Base-by-base conservation (phyloP, 805 yeast genomes). In the Starmerella roubikii region DNA sequence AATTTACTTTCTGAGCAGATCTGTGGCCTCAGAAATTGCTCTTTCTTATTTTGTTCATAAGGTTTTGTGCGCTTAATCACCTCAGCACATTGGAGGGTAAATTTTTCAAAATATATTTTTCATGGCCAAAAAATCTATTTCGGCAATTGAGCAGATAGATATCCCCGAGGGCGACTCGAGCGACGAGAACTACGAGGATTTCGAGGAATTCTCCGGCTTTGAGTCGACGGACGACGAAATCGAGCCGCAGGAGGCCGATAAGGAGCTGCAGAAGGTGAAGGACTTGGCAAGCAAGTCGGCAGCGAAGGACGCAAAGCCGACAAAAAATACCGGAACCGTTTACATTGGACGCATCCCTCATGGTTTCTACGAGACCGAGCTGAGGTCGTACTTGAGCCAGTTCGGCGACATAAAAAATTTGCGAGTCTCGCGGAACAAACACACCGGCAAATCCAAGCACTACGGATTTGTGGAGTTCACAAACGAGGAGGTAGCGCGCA, bases 281-380 rank as follows among this genome's bases (percentile, higher is more conserved):
- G 38, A 30, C 13, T 29, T 31, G 8, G 35, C 27, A 4, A 42
- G 37, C 17, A 41, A 41, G 31, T 2, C 30, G 15, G 35, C 20
- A 9, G 21, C 30, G 11, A 15, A 20, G n/a, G 47, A 44, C 29
- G 35, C 32, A 23, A 36, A 44, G 24, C 26, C 44, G 17, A 22
- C 46, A 20, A 15, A 16, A 23, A 30, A 37, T 16, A 51, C 72
- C 34, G 85, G 88, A 27, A 83, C 84, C 38, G 64, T 91, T 39
- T 91, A 86, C 59, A 71, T 91, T 26, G 95, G 97, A 39, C 74
- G 96, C 56, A 69, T 91, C 47, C 98, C 98, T 33, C 77, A 78
- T 51, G 94, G 94, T 30, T 84, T 91, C 64, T 77, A 84, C 52
- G 97, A 91, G 61, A 67, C 61, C 29, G 64, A 65, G 47, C 65